Evolutionary conservation across 306 rosid genomes (phyloP).

Genomic region (Medicago lupulina): DNA sequence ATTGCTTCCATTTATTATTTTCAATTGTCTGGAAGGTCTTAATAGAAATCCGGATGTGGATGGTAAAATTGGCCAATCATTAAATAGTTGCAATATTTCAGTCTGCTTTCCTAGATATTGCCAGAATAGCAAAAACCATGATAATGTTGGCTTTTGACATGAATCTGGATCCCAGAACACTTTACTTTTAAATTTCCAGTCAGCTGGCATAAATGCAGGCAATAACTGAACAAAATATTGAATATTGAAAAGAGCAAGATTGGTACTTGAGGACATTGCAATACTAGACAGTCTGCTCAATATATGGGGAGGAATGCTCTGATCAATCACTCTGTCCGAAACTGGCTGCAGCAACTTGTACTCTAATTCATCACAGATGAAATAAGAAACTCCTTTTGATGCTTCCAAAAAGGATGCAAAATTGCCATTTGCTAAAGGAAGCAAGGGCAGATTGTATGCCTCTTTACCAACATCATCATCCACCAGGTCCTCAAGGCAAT

Average conservation of each 20-base stretch:
- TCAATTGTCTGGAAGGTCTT: conserved; percentile 70
- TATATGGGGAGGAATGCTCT: conserved; percentile 61
- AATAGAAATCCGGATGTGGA: conserved; percentile 77
- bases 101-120: conserved; percentile 67
- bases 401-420: conserved; percentile 73
- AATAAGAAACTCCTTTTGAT: conserved; percentile 71
- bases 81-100: conserved; percentile 61
- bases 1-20: conserved; percentile 70
- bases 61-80: conserved; percentile 97
- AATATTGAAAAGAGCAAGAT: conserved; percentile 60
- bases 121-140: conserved; percentile 89
- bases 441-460: conserved; percentile 72
- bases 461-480: conserved; percentile 85
- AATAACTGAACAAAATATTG: conserved; percentile 73
- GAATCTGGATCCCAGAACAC: conserved; percentile 83
- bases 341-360: conserved; percentile 66
- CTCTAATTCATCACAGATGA: conserved; percentile 84
- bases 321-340: conserved; percentile 76
- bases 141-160: conserved; percentile 70
- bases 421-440: conserved; percentile 92
- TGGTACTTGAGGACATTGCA: conserved; percentile 84
- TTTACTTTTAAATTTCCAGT: conserved; percentile 82
- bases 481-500: conserved; percentile 91
- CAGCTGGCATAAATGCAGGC: conserved; percentile 78
- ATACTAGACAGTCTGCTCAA: conserved; percentile 74